Evolutionary conservation across 139 green algal species (phyloP).

Genomic region (Chlorella sorokiniana): DNA sequence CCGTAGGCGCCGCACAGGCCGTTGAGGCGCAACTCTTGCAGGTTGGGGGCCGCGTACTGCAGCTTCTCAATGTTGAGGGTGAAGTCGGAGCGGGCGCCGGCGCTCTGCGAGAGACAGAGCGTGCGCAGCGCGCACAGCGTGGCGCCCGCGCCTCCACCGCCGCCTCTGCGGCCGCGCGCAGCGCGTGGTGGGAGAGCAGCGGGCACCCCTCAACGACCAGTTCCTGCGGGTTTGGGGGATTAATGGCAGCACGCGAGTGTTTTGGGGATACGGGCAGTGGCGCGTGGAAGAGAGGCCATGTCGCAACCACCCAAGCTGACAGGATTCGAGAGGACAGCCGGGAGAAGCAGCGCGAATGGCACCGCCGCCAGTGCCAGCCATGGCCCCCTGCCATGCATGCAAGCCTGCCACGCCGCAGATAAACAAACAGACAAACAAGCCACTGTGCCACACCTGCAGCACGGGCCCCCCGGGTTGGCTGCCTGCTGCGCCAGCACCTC

Average conservation of each 20-base stretch:
- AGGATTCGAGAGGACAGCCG: no score
- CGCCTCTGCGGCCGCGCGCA: conserved; percentile 16
- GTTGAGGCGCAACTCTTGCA: conserved; percentile 24
- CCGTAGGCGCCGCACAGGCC: conserved; percentile 18
- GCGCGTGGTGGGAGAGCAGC: conserved; percentile 21
- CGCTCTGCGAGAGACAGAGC: conserved; percentile 25
- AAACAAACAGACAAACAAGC: background rate
- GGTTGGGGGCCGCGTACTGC: conserved; percentile 13
- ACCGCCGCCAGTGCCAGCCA: no score
- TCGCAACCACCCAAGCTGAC: no score
- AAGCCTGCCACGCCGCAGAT: no score
- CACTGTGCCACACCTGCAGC: background rate
- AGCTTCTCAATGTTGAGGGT: conserved; percentile 13
- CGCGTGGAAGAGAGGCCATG: no score
- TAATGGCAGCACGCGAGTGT: background rate
- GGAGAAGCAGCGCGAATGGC: no score
- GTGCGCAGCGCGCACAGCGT: conserved; percentile 20
- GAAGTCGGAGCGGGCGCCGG: conserved; percentile 21
- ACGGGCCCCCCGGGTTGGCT: conserved; percentile 16
- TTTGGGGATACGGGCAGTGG: no score
- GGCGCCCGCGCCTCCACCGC: conserved; percentile 13
- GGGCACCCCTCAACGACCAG: conserved; percentile 37
- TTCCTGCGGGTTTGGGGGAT: background rate
- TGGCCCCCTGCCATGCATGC: no score
- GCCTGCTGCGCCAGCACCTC: conserved; percentile 27